A percentile compares a stretch with the other conserved stretches of the same genome.
These are phyloP conservation scores for Calendula officinalis DNA, from an alignment of 129 eudicot species.

Conservation along the genomic window DNA sequence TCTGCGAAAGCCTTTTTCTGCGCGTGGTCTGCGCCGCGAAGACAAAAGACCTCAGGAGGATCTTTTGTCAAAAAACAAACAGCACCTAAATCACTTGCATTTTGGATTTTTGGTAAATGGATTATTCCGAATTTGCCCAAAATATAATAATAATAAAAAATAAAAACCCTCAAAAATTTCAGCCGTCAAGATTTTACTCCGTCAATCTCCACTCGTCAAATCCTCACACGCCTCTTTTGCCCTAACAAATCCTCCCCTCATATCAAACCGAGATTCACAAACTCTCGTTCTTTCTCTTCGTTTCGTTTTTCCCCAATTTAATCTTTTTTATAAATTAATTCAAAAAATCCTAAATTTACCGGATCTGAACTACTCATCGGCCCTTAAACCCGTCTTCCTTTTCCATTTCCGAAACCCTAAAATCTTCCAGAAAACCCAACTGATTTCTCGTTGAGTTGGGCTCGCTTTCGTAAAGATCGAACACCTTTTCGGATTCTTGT, in stretches of 20 bases:
- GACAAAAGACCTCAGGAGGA: too few relatives aligned
- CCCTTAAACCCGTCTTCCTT: conserved; percentile 27
- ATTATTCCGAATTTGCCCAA: conserved; percentile 3
- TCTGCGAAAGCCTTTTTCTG: too few relatives aligned
- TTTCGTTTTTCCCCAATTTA: neutral
- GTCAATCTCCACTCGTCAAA: conserved; percentile 21
- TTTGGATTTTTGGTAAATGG: conserved; percentile 14
- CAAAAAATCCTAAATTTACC: conserved; percentile 21
- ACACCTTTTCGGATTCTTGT: neutral
- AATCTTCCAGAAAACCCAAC: conserved; percentile 22
- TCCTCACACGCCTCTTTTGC: neutral
- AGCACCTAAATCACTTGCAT: too few relatives aligned
- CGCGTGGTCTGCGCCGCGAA: too few relatives aligned
- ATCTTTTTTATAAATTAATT: conserved; percentile 8
- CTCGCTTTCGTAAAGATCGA: conserved; percentile 7
- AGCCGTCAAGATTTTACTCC: conserved; percentile 33
- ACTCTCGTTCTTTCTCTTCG: too few relatives aligned
- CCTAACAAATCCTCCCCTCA: conserved; percentile 9
- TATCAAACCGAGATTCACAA: too few relatives aligned
- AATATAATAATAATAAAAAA: too few relatives aligned
- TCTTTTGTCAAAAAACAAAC: too few relatives aligned
- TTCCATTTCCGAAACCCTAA: conserved; percentile 29
- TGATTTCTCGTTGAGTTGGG: conserved; percentile 23
- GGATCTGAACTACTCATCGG: conserved; percentile 34
- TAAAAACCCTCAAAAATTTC: neutral